A percentile compares a stretch with the other conserved stretches of the same genome.
Conservation (phyloP, 768 basidiomycete genomes). For the Suillus occidentalis region DNA sequence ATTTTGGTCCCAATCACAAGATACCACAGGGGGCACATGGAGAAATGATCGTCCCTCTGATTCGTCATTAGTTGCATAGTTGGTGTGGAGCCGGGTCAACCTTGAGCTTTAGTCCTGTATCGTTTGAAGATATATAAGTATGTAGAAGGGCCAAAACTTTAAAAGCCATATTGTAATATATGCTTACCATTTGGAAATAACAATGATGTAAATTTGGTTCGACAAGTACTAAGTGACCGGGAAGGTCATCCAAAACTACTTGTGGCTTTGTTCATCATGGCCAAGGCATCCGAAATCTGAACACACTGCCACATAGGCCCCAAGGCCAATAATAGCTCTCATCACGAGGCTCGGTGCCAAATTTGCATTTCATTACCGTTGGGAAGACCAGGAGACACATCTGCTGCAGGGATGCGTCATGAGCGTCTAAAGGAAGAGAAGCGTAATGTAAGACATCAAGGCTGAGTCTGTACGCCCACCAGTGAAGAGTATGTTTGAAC, state of each 20-base stretch:
- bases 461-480: not conserved
- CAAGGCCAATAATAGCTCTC: not conserved
- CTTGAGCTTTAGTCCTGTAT: not conserved
- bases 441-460: not conserved
- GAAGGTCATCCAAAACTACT: not conserved
- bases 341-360: not conserved
- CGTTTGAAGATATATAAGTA: not conserved
- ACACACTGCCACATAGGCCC: not conserved
- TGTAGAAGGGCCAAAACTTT: not conserved
- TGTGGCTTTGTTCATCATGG: not conserved
- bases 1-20: not conserved
- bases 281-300: not conserved
- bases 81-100: not conserved
- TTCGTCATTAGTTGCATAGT: not conserved
- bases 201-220: not conserved
- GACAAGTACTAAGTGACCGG: not conserved
- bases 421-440: not conserved
- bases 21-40: not conserved
- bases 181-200: not conserved
- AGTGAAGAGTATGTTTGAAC: not conserved
- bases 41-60: not conserved
- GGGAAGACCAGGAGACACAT: not conserved
- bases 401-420: not conserved
- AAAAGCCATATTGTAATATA: not conserved
- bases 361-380: not conserved